Evolutionary conservation across 208 protist genomes (phyloP).

Genomic region (Wallacemonas rigidus): DNA sequence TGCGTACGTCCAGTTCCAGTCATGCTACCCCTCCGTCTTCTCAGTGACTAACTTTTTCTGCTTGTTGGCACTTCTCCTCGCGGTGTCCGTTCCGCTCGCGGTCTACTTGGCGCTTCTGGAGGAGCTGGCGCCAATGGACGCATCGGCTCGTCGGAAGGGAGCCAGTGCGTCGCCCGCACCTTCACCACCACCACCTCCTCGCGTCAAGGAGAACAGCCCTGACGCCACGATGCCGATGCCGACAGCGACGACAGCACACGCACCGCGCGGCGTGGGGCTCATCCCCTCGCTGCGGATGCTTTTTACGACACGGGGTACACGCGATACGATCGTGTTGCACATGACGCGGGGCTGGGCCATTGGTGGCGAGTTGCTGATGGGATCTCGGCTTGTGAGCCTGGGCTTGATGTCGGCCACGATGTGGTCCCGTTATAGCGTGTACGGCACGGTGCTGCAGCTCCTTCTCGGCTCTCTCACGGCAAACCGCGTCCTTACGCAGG

Average conservation of each 20-base stretch:
- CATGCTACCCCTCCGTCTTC: not conserved
- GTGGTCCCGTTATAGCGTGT: slow-evolving; percentile 1
- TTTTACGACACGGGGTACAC: not conserved
- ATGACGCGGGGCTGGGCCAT: slow-evolving; percentile 8
- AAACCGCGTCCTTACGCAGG: not conserved
- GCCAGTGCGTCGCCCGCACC: too few relatives aligned
- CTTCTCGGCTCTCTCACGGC: slow-evolving; percentile 11
- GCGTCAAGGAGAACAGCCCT: too few relatives aligned
- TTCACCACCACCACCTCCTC: too few relatives aligned
- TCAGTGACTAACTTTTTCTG: slow-evolving; percentile 10
- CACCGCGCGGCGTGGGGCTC: not conserved
- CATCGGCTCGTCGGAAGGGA: not conserved
- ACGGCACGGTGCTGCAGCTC: slow-evolving; percentile 9
- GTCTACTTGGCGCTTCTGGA: slow-evolving; percentile 2
- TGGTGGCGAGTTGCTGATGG: not conserved
- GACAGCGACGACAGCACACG: too few relatives aligned
- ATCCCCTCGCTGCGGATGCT: not conserved
- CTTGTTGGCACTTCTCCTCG: not conserved
- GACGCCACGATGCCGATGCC: too few relatives aligned
- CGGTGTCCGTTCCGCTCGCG: slow-evolving; percentile 3
- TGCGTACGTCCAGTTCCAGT: not conserved
- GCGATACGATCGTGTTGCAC: slow-evolving; percentile 3
- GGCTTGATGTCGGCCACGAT: not conserved
- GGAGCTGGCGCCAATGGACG: not conserved
- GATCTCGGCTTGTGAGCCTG: slow-evolving; percentile 5